Base-by-base conservation (phyloP, 441 rosid genomes). In the Brassica balearica region DNA sequence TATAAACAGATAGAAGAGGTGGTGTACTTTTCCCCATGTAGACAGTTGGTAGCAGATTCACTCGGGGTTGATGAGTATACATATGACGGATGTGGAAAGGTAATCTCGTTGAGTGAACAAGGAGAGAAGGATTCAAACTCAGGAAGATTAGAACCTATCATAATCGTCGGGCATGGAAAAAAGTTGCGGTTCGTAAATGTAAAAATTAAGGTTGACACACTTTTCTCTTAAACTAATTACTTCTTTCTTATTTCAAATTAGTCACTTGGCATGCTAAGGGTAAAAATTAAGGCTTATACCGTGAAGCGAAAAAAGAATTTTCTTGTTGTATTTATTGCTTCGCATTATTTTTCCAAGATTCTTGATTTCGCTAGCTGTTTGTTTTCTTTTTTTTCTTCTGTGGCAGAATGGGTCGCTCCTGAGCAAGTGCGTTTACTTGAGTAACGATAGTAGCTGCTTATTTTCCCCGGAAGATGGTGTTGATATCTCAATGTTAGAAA, bases 71-170 rank as follows among this genome's bases (percentile, higher is more conserved):
- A 91, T 84, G 98, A 94, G 34, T 96, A 89, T 77, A 88, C 76
- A 48, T 96, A 96, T 84, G 96, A 96, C 80, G 99, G 99, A 69
- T 88, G 97, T 82, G 99, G 99, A 56, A 92, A 87, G 83, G 84
- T 83, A 46, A 83, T 96, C 62, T 79, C 81, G 75, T 88, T 96
- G 78, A 89, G 87, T 81, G 95, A 89, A 80, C 83, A 78, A 73
- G 83, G 84, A 53, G 80, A 60, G 61, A 92, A 89, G 84, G 90
- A 88, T 77, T 68, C 70, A 12, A 86, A 82, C 77, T 69, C 84
- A 59, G 80, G 75, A 65, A 86, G 86, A 76, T 82, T 85, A 79
- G 90, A 73, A 76, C 98, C 99, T 60, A 90, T 96, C 77, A 86
- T 96, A 81, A 82, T 94, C 71, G 77, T 96, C 81, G 99, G 99